Evolutionary conservation across 768 basidiomycete species (phyloP).

Genomic region (Boletus fagicola): DNA sequence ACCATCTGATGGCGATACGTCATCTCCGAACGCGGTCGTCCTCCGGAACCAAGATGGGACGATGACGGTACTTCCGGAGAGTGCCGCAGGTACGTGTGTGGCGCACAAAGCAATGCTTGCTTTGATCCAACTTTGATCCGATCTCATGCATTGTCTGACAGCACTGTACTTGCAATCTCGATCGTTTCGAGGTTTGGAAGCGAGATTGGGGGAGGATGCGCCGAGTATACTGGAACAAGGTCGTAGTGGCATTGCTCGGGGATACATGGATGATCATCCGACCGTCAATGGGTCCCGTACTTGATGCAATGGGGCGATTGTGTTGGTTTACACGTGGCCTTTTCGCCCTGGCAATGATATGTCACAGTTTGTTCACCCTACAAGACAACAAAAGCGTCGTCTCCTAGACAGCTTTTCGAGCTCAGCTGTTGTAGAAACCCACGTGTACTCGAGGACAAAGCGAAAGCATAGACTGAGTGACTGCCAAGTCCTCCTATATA

Average conservation of each 20-base stretch:
- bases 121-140: conserved; percentile 2
- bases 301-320: neutral
- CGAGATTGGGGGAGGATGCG: conserved; percentile 69
- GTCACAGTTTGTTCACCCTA: neutral
- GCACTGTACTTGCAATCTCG: conserved; percentile 68
- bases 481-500: neutral
- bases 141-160: conserved; percentile 37
- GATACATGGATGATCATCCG: conserved; percentile 61
- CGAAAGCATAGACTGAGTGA: neutral
- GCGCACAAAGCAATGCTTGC: conserved; percentile 2
- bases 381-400: neutral
- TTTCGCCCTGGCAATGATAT: neutral
- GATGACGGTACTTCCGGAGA: conserved; percentile 54
- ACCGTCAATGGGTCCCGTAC: neutral
- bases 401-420: neutral
- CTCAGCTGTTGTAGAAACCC: neutral
- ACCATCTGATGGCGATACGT: conserved; percentile 15
- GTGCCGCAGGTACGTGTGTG: conserved; percentile 58
- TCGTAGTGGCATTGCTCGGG: conserved; percentile 83
- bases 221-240: conserved; percentile 88
- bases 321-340: neutral
- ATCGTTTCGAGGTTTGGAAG: conserved; percentile 79
- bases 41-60: conserved; percentile 64
- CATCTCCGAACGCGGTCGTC: conserved; percentile 45
- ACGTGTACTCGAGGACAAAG: neutral